Evolutionary conservation across 176 grass and related monocot genomes (phyloP).

Genomic region (Carex littledalei): DNA sequence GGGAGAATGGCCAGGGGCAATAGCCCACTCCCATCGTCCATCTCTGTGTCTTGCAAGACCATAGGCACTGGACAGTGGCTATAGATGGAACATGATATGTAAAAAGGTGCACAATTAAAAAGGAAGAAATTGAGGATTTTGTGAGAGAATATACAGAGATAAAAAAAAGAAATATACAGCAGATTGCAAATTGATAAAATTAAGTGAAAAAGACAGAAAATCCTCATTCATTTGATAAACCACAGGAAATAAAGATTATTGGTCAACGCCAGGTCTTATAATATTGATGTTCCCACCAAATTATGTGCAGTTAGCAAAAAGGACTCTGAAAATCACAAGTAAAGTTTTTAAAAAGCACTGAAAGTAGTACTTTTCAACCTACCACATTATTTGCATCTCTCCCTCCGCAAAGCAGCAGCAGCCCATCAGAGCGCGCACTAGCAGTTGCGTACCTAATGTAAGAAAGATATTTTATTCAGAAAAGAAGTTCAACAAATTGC

Average conservation of each 20-base stretch:
- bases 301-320: neutral
- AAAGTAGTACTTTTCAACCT: constrained; percentile 31
- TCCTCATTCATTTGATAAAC: neutral
- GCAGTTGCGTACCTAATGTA: constrained; percentile 91
- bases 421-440: constrained; percentile 92
- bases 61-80: constrained; percentile 88
- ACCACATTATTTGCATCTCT: constrained; percentile 98
- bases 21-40: constrained; percentile 99
- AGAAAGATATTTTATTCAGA: neutral
- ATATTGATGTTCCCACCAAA: neutral
- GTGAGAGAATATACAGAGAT: neutral
- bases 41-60: constrained; percentile 99
- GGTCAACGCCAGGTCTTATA: neutral
- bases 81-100: constrained; percentile 15
- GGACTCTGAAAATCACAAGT: neutral
- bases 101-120: neutral
- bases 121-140: constrained; percentile 11
- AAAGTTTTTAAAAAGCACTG: neutral
- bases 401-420: constrained; percentile 93
- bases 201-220: neutral
- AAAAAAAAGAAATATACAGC: neutral
- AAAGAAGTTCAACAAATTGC: constrained; percentile 1
- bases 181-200: neutral
- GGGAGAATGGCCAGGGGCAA: constrained; percentile 93
- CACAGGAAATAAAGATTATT: constrained; percentile 3